These are phyloP conservation scores for Penicillium atrosanguineum DNA, from an alignment of 495 filamentous ascomycete species.

Conservation along the genomic window DNA sequence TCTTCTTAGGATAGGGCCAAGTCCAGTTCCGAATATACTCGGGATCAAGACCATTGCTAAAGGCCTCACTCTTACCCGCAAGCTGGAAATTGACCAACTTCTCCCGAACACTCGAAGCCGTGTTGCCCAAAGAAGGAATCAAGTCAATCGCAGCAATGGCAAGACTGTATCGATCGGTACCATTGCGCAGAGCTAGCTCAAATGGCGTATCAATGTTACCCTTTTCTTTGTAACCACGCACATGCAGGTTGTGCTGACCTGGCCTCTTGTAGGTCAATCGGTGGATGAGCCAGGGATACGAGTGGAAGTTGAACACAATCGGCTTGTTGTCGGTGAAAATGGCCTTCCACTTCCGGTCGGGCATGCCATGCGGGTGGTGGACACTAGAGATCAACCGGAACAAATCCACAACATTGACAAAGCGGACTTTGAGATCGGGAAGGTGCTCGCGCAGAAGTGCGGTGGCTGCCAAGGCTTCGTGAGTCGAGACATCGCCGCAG, in stretches of 20 bases:
- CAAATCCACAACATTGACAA: slow-evolving; percentile 72
- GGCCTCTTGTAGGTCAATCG: slow-evolving; percentile 67
- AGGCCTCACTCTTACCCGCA: slow-evolving; percentile 55
- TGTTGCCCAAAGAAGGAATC: slow-evolving; percentile 55
- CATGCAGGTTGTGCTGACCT: slow-evolving; percentile 60
- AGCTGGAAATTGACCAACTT: slow-evolving; percentile 58
- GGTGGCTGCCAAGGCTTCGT: slow-evolving; percentile 67
- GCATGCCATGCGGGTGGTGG: slow-evolving; percentile 67
- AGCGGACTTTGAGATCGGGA: slow-evolving; percentile 66
- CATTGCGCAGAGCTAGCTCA: slow-evolving; percentile 68
- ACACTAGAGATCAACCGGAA: slow-evolving; percentile 66
- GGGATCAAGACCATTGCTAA: slow-evolving; percentile 64
- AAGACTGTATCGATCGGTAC: slow-evolving; percentile 66
- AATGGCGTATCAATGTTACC: slow-evolving; percentile 76
- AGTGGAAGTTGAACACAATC: slow-evolving; percentile 78
- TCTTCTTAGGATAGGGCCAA: slow-evolving; percentile 48
- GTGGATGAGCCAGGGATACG: slow-evolving; percentile 73
- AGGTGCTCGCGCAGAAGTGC: slow-evolving; percentile 62
- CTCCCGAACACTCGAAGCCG: slow-evolving; percentile 56
- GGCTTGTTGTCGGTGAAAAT: slow-evolving; percentile 66
- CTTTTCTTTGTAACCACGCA: slow-evolving; percentile 74
- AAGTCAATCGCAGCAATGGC: slow-evolving; percentile 72
- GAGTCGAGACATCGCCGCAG: slow-evolving; percentile 68
- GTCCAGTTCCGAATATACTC: slow-evolving; percentile 61
- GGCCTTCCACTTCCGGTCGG: slow-evolving; percentile 58